Evolutionary conservation across 208 protist genomes (phyloP), one percentile per base, ranked within the genome.

Genomic region (Leishmania gerbilli): DNA sequence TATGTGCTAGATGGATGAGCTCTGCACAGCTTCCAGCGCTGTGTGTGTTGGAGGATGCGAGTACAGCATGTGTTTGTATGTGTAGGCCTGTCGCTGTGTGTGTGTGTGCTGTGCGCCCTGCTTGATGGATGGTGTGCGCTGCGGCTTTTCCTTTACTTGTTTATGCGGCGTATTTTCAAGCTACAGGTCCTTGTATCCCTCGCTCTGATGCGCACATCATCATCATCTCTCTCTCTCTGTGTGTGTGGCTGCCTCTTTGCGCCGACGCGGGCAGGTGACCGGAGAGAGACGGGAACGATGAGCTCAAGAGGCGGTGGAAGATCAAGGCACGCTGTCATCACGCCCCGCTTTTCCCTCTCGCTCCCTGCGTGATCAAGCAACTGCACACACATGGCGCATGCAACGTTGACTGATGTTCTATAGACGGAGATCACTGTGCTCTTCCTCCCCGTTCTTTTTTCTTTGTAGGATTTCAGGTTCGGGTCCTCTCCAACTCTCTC

Each of bases 351-450:
- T 71, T 71, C 21, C 31, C 60, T 34, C 37, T 45, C 11, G 1
- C 31, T 68, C 3, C 62, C 31, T 68, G 58, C n/a, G 62, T 37
- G 11, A 37, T 37, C 31, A 37, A 68, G 62, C 31, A 9, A 42
- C 21, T 2, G 68, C 21, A 51, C 71, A 60, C n/a, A 60, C 42
- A 37, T 58, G 45, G 45, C n/a, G 37, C 45, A 49, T 60, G n/a
- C n/a, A 27, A 34, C 17, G 37, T 71, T 71, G 65, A 45, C 65
- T 11, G 72, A 76, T 76, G 80, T 84, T 80, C 53, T 79, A 84
- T 84, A 84, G 80, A 76, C 3, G 31, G 31, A 27, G 72, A 45
- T 37, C 27, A 60, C 17, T 74, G 45, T 37, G 24, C 27, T 74
- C 27, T 55, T 56, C 31, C n/a, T 31, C 45, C 24, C 45, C 2